Conservation (phyloP, 2,329 filamentous ascomycete species). For the Colletotrichum paranaense region DNA sequence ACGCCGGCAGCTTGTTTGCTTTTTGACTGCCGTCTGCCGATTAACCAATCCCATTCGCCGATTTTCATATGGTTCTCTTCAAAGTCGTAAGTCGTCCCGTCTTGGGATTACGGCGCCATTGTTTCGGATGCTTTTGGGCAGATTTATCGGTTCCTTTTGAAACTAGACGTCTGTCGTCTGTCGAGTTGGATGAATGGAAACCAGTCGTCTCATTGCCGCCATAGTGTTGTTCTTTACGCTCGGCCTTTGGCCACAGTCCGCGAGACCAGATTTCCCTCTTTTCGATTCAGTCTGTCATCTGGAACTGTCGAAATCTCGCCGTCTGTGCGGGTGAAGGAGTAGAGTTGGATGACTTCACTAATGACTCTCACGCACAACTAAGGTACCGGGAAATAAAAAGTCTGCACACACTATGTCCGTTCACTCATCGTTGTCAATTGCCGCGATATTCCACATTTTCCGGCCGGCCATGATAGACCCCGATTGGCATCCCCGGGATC, state of each 20-base stretch:
- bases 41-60: neutral
- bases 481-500: neutral
- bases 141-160: neutral
- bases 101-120: neutral
- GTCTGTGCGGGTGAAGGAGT: neutral
- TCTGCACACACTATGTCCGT: neutral
- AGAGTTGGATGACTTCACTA: neutral
- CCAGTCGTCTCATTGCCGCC: neutral
- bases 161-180: neutral
- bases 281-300: neutral
- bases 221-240: neutral
- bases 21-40: neutral
- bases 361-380: neutral
- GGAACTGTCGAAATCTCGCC: neutral
- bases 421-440: neutral
- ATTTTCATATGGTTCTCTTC: neutral
- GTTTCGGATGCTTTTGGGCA: neutral
- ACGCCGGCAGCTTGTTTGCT: neutral
- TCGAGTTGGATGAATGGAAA: neutral
- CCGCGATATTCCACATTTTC: neutral
- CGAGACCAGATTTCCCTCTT: neutral
- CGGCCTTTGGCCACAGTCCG: neutral
- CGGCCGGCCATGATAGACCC: neutral
- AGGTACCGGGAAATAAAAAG: neutral
- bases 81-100: neutral